phyloP scores from a whole-genome alignment of 1,284 basidiomycete species.

The Tylopilus sp. region DNA sequence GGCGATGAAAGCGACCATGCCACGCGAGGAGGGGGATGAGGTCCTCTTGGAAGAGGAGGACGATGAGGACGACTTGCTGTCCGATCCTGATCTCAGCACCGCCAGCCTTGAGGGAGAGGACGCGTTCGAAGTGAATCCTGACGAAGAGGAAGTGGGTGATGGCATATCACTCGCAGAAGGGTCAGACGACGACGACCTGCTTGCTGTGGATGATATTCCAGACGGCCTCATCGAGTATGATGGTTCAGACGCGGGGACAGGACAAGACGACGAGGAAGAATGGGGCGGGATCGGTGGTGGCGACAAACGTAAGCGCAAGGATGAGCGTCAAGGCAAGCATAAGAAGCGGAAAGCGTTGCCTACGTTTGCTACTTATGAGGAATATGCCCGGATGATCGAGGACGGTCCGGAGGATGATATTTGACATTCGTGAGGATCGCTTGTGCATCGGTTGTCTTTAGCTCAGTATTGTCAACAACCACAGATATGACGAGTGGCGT shows the following conservation, averaged over 20 bases:
- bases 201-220: slow-evolving; percentile 67
- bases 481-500: no score
- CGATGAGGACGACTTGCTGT: slow-evolving; percentile 49
- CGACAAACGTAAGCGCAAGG: slow-evolving; percentile 60
- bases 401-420: slow-evolving; percentile 52
- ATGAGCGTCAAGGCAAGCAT: slow-evolving; percentile 64
- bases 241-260: slow-evolving; percentile 56
- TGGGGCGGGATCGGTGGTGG: slow-evolving; percentile 61
- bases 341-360: slow-evolving; percentile 84
- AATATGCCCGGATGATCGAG: slow-evolving; percentile 95
- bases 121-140: slow-evolving; percentile 35
- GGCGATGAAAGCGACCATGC: slow-evolving; percentile 90
- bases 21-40: slow-evolving; percentile 62
- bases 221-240: slow-evolving; percentile 70
- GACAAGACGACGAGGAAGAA: slow-evolving; percentile 58
- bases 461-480: no score
- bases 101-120: slow-evolving; percentile 42
- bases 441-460: neutral
- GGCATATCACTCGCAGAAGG: slow-evolving; percentile 69
- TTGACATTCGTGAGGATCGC: slow-evolving; percentile 4
- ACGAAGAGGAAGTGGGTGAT: slow-evolving; percentile 39
- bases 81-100: slow-evolving; percentile 48
- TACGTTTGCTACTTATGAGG: slow-evolving; percentile 95
- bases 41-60: slow-evolving; percentile 50
- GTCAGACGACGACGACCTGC: slow-evolving; percentile 75